Evolutionary conservation across 371 early-diverging fungal genomes (phyloP).

Genomic region (Mucor plumbeus): DNA sequence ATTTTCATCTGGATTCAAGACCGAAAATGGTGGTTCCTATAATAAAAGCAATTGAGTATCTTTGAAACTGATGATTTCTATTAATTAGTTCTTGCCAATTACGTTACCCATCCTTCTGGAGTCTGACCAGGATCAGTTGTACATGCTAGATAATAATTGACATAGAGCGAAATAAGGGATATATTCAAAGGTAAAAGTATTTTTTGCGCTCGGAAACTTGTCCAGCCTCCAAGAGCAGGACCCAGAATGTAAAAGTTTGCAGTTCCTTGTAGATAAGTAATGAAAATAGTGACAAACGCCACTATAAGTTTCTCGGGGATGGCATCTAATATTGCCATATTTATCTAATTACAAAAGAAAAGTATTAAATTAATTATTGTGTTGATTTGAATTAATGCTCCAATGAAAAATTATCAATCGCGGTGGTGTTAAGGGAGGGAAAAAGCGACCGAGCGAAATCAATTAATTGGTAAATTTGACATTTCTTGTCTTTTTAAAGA

Average conservation of each 20-base stretch:
- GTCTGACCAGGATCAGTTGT: slow-evolving; percentile 77
- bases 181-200: slow-evolving; percentile 64
- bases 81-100: not conserved
- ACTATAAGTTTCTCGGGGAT: slow-evolving; percentile 30
- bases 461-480: too few species aligned
- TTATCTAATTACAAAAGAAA: not conserved
- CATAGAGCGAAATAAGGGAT: slow-evolving; percentile 60
- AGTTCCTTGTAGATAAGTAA: slow-evolving; percentile 24
- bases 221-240: slow-evolving; percentile 34
- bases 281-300: slow-evolving; percentile 18
- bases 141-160: slow-evolving; percentile 81
- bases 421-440: too few species aligned
- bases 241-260: slow-evolving; percentile 29
- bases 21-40: slow-evolving; percentile 24
- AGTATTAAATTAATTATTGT: not conserved
- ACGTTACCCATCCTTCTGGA: slow-evolving; percentile 67
- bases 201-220: slow-evolving; percentile 24
- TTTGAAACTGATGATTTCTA: not conserved
- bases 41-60: too few species aligned
- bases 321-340: slow-evolving; percentile 18
- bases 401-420: too few species aligned
- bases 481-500: too few species aligned
- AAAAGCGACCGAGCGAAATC: too few species aligned
- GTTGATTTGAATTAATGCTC: too few species aligned
- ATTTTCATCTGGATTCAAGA: slow-evolving; percentile 13